Base-by-base conservation (phyloP, 106 monocot genomes). In the Allium fistulosum region DNA sequence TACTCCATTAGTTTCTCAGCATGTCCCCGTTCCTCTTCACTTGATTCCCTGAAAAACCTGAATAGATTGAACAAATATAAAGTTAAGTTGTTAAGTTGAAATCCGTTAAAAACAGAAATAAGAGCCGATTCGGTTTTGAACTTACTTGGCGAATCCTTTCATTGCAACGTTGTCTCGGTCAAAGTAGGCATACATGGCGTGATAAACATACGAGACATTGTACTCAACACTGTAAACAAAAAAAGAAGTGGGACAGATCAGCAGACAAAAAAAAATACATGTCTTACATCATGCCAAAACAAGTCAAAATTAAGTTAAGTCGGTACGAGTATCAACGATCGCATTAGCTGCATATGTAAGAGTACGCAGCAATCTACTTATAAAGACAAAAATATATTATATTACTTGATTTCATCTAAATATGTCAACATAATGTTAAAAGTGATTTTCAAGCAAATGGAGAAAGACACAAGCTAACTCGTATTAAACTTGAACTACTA, bases 191-290 rank as follows among this genome's bases (percentile, higher is more conserved):
- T 81, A 94, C 75, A 94, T 61, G 8, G 90, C 80, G 70, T 94
- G 94, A 63, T 94, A 94, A 17, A 81, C 87, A 75, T 94, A 94
- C 10, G 94, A 94, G 4, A 83, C 87, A 59, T 90, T 94, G 74
- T 90, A 94, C 60, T 94, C 94, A 17, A 94, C 80, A 75, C 87
- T 62, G 14, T 12, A 11, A 55, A 55, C 1, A 15, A 55, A 6
- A 55, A 6, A 55, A 55, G 53, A 4, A 55, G 53, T 3, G 15
- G 2, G 6, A 1, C 37, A 1, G 37, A 37, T 37, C 2, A 37
- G 37, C 37, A 37, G 37, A 37, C 37, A 37, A 37, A 37, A 37
- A 37, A 37, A 5, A 37, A 37, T 37, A 0, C 2, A 0, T 37
- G 37, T 37, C 37, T 37, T 37, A 2, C 22, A 37, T 37, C 37